Conservation (phyloP, 345 rosid genomes). For the Eucalyptus decipiens region DNA sequence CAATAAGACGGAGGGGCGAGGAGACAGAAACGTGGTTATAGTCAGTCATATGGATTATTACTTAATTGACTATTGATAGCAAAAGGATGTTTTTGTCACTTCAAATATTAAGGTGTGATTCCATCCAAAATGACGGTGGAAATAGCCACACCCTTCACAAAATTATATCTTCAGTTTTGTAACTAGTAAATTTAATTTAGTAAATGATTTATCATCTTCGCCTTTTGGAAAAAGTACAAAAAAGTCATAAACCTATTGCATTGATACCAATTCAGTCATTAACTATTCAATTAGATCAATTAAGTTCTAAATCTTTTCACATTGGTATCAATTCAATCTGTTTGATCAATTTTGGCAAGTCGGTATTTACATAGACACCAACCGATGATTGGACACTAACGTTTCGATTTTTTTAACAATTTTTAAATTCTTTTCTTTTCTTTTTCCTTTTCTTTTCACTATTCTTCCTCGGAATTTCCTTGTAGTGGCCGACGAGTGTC, state of each 20-base stretch:
- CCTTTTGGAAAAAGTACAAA: no score
- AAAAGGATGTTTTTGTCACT: not conserved
- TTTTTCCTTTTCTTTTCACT: no score
- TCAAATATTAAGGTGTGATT: not conserved
- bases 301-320: no score
- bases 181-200: not conserved
- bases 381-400: fast-evolving
- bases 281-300: no score
- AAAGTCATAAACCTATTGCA: no score
- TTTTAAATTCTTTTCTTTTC: no score
- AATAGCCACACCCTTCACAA: not conserved
- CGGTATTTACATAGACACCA: fast-evolving
- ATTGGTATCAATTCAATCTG: fast-evolving
- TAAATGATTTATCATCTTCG: not conserved
- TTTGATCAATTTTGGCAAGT: no score
- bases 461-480: no score
- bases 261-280: no score
- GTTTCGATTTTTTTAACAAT: fast-evolving
- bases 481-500: no score
- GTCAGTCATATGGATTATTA: not conserved
- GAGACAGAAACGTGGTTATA: not conserved
- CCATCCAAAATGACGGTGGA: not conserved
- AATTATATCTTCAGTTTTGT: not conserved
- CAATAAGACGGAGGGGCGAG: not conserved
- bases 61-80: not conserved